These are phyloP conservation scores for Nicotiana tomentosiformis DNA, from an alignment of 257 asterid species.

Conservation along the genomic window DNA sequence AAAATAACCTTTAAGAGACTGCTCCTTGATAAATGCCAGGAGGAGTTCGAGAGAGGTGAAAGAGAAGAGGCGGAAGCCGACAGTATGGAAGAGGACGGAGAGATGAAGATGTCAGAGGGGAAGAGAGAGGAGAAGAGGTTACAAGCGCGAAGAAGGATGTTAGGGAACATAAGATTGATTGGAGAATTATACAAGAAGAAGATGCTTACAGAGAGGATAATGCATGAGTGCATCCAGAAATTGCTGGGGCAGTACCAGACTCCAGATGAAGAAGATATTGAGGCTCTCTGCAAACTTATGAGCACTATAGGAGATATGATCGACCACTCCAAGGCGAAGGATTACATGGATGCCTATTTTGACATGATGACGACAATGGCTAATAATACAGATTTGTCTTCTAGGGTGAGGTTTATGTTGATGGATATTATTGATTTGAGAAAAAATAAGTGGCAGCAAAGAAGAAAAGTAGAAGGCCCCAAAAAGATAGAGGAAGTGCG, in stretches of 20 bases:
- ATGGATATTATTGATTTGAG: constrained; percentile 36
- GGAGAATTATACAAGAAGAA: constrained; percentile 39
- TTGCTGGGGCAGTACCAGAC: constrained; percentile 25
- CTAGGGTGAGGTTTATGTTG: constrained; percentile 33
- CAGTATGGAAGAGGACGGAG: constrained; percentile 20
- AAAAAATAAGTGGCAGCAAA: constrained; percentile 35
- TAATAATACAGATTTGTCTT: constrained; percentile 17
- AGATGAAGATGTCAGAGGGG: constrained; percentile 12
- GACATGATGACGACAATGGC: constrained; percentile 21
- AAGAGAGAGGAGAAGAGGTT: constrained; percentile 24
- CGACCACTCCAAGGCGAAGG: constrained; percentile 29
- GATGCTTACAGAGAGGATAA: constrained; percentile 31
- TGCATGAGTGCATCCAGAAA: constrained; percentile 32
- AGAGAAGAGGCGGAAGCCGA: constrained; percentile 27
- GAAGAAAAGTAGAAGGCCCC: constrained; percentile 39
- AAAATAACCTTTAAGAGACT: constrained; percentile 27
- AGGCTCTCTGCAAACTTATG: constrained; percentile 33
- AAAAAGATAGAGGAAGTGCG: constrained; percentile 32
- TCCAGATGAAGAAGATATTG: constrained; percentile 36
- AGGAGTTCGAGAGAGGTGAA: constrained; percentile 35
- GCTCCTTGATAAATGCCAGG: constrained; percentile 31
- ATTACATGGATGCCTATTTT: constrained; percentile 31
- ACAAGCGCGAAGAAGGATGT: constrained; percentile 26
- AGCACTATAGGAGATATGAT: constrained; percentile 30
- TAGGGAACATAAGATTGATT: constrained; percentile 34